Evolutionary conservation across 2,329 filamentous ascomycete genomes (phyloP), one percentile per base, ranked within the genome.

Genomic region (Aspergillus latus): DNA sequence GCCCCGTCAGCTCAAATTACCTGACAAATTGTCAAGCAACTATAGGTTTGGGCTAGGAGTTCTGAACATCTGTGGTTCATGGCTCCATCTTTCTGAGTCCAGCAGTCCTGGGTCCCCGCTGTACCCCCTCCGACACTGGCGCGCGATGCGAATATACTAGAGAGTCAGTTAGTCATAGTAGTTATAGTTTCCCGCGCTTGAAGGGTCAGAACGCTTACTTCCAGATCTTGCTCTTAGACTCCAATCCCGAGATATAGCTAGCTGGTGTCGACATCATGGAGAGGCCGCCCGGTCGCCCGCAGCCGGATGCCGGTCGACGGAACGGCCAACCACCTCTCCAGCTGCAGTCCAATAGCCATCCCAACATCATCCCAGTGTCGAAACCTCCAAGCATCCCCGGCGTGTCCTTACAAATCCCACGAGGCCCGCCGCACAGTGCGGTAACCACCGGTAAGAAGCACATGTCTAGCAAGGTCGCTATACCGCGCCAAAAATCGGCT

Each of bases 381-480:
- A 59, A 60, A 28, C 45, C 52, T n/a, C 61, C 59, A 9, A 39
- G 49, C 16, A 16, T 44, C 3, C 47, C 50, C 4, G 51, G 54
- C 8, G 43, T 54, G 4, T 50, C 52, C 4, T 30, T 51, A 28
- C 55, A 51, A 37, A 30, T 44, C 15, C 42, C 52, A 16, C 55
- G 49, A 13, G 46, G 52, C 34, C 32, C 49, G 13, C 50, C 51
- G 26, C 56, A 57, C 32, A 57, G 34, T 47, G 15, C 32, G 26
- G 56, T 21, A 10, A 8, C 10, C 8, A 47, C 58, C 15, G 59
- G 51, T 29, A 64, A 54, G 30, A 63, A 60, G 32, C 59, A 58
- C 15, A 40, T 59, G 43, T 13, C 49, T 16, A 46, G 34, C 7
- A 72, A 72, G 56, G 66, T 72, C 13, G 66, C 68, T 2, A 72